These are phyloP conservation scores for Acer yangbiense DNA, from an alignment of 345 rosid species.

Conservation along the genomic window DNA sequence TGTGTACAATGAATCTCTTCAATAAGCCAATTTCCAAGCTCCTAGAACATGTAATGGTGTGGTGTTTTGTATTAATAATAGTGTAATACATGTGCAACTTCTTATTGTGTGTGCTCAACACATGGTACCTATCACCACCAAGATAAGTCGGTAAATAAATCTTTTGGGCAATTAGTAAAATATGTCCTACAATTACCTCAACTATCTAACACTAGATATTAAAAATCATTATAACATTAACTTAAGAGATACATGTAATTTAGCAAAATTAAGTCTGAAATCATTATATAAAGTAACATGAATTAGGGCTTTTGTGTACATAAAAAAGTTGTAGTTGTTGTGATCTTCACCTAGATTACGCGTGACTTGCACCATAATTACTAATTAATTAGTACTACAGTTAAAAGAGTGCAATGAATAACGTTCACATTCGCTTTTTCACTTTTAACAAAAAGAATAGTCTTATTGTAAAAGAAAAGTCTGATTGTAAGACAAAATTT, in stretches of 20 bases:
- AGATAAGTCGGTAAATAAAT: background rate
- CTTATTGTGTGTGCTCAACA: background rate
- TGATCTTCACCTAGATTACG: slow-evolving; percentile 3
- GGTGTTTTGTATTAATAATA: background rate
- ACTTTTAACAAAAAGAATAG: background rate
- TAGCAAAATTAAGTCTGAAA: too few relatives aligned
- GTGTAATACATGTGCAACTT: background rate
- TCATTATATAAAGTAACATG: too few relatives aligned
- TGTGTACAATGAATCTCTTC: background rate
- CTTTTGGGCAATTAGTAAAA: background rate
- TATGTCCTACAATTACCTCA: too few relatives aligned
- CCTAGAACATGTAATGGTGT: background rate
- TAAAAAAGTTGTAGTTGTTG: slow-evolving; percentile 9
- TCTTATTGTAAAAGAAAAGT: background rate
- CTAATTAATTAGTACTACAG: too few relatives aligned
- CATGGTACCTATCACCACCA: background rate
- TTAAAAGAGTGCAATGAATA: background rate
- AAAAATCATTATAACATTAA: too few relatives aligned
- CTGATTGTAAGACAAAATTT: background rate
- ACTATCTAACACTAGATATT: too few relatives aligned
- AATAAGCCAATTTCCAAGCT: background rate
- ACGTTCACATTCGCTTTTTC: background rate
- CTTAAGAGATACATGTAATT: too few relatives aligned
- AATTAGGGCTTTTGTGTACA: background rate
- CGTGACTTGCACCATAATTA: slow-evolving; percentile 1